Base-by-base conservation (phyloP, 441 rosid species). In the Eugenia klotzschiana region DNA sequence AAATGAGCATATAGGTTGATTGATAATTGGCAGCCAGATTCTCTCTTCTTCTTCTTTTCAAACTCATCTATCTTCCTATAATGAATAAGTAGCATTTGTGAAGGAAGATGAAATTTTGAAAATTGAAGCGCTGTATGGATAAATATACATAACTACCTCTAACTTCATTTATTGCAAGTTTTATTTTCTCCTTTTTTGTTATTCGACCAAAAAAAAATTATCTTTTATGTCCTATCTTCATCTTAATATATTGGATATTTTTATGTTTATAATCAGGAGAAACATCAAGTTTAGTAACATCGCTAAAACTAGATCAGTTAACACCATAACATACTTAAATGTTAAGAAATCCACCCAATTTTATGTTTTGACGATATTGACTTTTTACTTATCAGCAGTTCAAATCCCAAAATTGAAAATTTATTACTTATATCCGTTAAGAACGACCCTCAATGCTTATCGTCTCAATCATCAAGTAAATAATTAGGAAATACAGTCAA, bases 401-500 rank as follows among this genome's bases (percentile, higher is more conserved):
- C 20, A 27, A 15, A 7, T 7, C 23, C 1, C 23, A 27, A 2
- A 15, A 27, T 15, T 1, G 5, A 58, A 58, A 58, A 58, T 29
- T 29, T 9, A 15, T 60, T 29, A 8, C 41, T 60, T 4, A 4
- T 16, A 0, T 27, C 23, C 12, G 4, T 2, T 7, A 60, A 60
- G 40, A 60, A 18, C 6, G 23, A 8, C 43, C 43, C 43, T 57
- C 64, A 6, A 25, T 3, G 18, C 72, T 27, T 5, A 27, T 16
- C 22, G 3, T 27, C 23, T 27, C 20, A 58, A 58, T 27, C 41
- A 2, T 58, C 6, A 7, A 1, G 2, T 27, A 7, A 58, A 20
- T 1, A 64, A 22, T 3, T 6, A 0, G 2, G 25, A 33, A 64
- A 9, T 20, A 1, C 5, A 3, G 1, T 18, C 1, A 10, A 9